Evolutionary conservation across 192 early-diverging fungal species (phyloP).

Genomic region (Coemansia sp.): DNA sequence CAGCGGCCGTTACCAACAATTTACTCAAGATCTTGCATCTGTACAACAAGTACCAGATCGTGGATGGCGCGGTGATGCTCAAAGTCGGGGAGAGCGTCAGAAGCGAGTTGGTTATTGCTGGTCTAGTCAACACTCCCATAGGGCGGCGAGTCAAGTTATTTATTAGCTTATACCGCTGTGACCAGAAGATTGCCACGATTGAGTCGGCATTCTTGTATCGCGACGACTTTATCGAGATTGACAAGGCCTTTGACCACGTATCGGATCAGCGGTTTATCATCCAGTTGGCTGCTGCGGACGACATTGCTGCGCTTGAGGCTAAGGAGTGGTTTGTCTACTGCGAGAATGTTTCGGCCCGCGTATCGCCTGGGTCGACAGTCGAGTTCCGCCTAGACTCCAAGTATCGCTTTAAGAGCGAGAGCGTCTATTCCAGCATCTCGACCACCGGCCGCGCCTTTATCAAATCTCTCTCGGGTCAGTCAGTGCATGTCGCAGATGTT

Average conservation of each 20-base stretch:
- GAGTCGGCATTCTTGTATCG: slow-evolving; percentile 81
- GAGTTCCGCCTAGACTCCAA: slow-evolving; percentile 81
- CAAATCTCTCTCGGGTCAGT: slow-evolving; percentile 58
- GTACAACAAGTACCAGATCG: slow-evolving; percentile 76
- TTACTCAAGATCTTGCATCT: slow-evolving; percentile 80
- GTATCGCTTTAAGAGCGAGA: slow-evolving; percentile 61
- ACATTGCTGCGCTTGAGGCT: slow-evolving; percentile 77
- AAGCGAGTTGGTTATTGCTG: slow-evolving; percentile 70
- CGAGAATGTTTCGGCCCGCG: slow-evolving; percentile 17
- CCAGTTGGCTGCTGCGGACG: slow-evolving; percentile 64
- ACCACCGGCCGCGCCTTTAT: slow-evolving; percentile 67
- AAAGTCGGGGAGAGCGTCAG: slow-evolving; percentile 72
- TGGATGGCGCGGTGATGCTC: slow-evolving; percentile 63
- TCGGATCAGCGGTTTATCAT: slow-evolving; percentile 70
- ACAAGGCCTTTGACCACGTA: slow-evolving; percentile 73
- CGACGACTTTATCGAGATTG: slow-evolving; percentile 68
- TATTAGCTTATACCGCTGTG: slow-evolving; percentile 60
- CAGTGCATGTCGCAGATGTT: slow-evolving; percentile 74
- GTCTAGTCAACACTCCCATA: slow-evolving; percentile 74
- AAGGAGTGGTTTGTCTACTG: slow-evolving; percentile 79
- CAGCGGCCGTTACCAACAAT: slow-evolving; percentile 82
- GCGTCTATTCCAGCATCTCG: slow-evolving; percentile 65
- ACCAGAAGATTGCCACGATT: slow-evolving; percentile 68
- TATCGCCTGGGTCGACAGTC: slow-evolving; percentile 58
- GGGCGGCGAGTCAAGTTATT: slow-evolving; percentile 85